Base-by-base conservation (phyloP, 352 stramenopile species). In the Nothophytophthora sp. region DNA sequence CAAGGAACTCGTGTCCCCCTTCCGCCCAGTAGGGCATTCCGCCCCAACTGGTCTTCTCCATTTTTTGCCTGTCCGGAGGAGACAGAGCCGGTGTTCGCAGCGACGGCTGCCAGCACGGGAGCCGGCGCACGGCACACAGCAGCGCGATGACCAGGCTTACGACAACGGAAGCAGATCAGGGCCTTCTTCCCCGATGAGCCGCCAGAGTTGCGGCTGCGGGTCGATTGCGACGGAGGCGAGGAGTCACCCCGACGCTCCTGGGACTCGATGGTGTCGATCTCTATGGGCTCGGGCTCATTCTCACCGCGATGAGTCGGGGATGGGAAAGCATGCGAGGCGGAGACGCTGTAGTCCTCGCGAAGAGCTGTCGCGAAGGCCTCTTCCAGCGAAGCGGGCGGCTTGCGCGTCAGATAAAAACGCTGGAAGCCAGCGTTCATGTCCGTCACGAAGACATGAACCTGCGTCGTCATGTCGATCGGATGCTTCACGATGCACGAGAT, bases 401-500 rank as follows among this genome's bases (percentile, higher is more conserved):
- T 27, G 18, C 36, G 35, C 23, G 36, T 54, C 3, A 51, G 25
- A 5, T n/a, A 41, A 13, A 55, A 55, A 4, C 28, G 16, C 19
- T 19, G 44, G 35, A 62, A 55, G 5, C 39, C 35, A 35, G 55
- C 51, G 1, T 36, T 38, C 48, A 58, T 49, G 13, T 33, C 30
- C 27, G 51, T 45, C 3, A 63, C 34, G 25, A 63, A 68, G 16
- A 60, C 43, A 20, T 55, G 37, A 13, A 60, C 47, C 23, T 58
- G 41, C 12, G 43, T 55, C 0, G 38, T 34, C 37, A 54, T 50
- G 37, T 56, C 38, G 19, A 38, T 55, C 5, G 24, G 42, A 1
- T 37, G 37, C 8, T 43, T 60, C 18, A 44, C 19, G 12, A 60
- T 39, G 16, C 40, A 55, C 34, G 24, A 52, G 5, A 13, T 24